Evolutionary conservation across 2,329 filamentous ascomycete genomes (phyloP).

Genomic region (Byssochlamys sp.): DNA sequence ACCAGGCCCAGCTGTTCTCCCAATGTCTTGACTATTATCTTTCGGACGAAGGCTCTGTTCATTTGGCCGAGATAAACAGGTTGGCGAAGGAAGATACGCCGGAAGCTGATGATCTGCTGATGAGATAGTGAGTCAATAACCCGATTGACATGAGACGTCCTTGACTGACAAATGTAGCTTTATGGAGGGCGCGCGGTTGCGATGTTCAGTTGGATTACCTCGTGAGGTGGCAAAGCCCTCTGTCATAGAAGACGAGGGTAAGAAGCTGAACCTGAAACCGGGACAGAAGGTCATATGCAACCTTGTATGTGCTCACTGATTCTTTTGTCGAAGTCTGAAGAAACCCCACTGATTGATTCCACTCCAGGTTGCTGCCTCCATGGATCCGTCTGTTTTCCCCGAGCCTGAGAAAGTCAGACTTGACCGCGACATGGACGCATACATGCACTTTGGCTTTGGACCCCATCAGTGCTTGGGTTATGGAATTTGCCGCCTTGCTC

Average conservation of each 20-base stretch:
- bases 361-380: slow-evolving; percentile 24
- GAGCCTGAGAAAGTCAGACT: slow-evolving; percentile 46
- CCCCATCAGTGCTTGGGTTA: slow-evolving; percentile 54
- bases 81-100: slow-evolving; percentile 38
- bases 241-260: slow-evolving; percentile 25
- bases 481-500: slow-evolving; percentile 21
- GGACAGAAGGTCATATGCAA: slow-evolving; percentile 29
- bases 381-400: slow-evolving; percentile 27
- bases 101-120: slow-evolving; percentile 39
- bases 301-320: slow-evolving; percentile 18
- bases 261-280: slow-evolving; percentile 22
- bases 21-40: slow-evolving; percentile 52
- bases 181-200: slow-evolving; percentile 32
- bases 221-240: slow-evolving; percentile 25
- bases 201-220: slow-evolving; percentile 28
- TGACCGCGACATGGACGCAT: slow-evolving; percentile 51
- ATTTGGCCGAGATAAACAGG: slow-evolving; percentile 40
- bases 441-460: slow-evolving; percentile 56
- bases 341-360: neutral
- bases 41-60: slow-evolving; percentile 36
- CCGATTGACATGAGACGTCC: slow-evolving; percentile 1
- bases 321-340: slow-evolving; percentile 1
- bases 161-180: slow-evolving; percentile 18
- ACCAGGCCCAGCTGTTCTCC: slow-evolving; percentile 49
- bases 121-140: slow-evolving; percentile 38